These are phyloP conservation scores for Rhizomucor miehei DNA, from an alignment of 371 early-diverging fungal species.

Conservation along the genomic window DNA sequence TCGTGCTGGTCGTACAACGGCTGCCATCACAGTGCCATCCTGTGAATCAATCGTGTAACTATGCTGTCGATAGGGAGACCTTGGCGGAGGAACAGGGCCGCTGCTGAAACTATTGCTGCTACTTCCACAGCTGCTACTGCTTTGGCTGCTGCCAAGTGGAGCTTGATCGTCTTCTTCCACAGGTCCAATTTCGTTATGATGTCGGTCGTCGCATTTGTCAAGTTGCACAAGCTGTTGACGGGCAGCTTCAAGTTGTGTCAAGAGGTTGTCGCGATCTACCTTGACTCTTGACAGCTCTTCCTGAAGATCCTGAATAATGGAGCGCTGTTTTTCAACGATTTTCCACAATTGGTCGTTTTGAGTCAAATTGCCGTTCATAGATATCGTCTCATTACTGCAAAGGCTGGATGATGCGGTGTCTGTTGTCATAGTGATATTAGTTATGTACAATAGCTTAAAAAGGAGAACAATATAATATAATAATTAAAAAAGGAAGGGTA, in stretches of 20 bases:
- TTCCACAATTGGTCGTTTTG: conserved; percentile 85
- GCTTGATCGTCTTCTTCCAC: not conserved
- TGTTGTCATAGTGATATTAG: conserved; percentile 8
- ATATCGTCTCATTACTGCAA: not conserved
- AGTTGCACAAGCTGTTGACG: conserved; percentile 2
- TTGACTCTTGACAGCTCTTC: conserved; percentile 37
- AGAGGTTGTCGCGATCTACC: conserved; percentile 43
- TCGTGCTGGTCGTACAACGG: not conserved
- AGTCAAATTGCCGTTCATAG: not conserved
- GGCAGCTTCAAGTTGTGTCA: conserved; percentile 6
- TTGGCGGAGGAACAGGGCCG: conserved; percentile 15
- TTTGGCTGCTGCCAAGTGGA: conserved; percentile 4
- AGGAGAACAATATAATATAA: conserved; percentile 1
- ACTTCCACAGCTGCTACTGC: conserved; percentile 7
- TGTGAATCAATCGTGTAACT: not conserved
- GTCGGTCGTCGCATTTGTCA: conserved; percentile 3
- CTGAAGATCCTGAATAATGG: conserved; percentile 67
- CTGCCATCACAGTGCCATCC: not conserved
- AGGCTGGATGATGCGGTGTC: conserved; percentile 2
- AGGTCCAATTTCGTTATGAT: not conserved
- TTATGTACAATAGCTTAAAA: conserved; percentile 3
- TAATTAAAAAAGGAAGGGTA: conserved; percentile 2
- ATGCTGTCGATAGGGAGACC: conserved; percentile 22
- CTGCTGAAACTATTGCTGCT: conserved; percentile 10
- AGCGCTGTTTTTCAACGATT: conserved; percentile 79